These are phyloP conservation scores for Ochetophila trinervis DNA, from an alignment of 306 rosid genomes.

Conservation along the genomic window DNA sequence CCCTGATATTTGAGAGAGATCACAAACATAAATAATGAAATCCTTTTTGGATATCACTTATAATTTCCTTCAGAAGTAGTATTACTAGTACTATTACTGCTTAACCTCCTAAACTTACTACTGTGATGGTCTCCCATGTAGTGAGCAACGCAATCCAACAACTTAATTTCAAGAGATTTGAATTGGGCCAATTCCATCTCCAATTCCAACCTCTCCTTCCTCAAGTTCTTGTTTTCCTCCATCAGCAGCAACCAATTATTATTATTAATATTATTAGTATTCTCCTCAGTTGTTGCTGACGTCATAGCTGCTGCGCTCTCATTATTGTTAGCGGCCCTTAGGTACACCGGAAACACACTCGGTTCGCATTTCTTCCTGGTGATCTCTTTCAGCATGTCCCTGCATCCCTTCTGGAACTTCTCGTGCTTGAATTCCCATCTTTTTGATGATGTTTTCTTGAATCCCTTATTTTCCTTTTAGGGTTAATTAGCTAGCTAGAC, in stretches of 20 bases:
- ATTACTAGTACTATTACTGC: too few relatives aligned
- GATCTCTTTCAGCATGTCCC: slow-evolving; percentile 52
- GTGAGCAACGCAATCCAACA: slow-evolving; percentile 52
- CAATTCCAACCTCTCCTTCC: slow-evolving; percentile 57
- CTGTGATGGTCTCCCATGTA: slow-evolving; percentile 33
- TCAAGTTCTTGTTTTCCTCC: slow-evolving; percentile 67
- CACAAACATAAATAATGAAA: too few relatives aligned
- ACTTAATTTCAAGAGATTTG: slow-evolving; percentile 55
- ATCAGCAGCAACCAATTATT: slow-evolving; percentile 33
- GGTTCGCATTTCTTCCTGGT: slow-evolving; percentile 78
- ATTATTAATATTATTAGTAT: too few relatives aligned
- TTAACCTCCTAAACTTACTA: slow-evolving; percentile 30
- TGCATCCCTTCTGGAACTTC: slow-evolving; percentile 63
- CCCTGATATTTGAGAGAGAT: too few relatives aligned
- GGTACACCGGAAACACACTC: slow-evolving; percentile 69
- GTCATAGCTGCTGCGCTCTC: slow-evolving; percentile 15
- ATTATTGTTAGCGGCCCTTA: slow-evolving; percentile 40
- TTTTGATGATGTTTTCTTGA: slow-evolving; percentile 70
- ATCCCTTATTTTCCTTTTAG: slow-evolving; percentile 44
- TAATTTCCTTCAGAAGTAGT: too few relatives aligned
- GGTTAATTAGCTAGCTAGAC: too few relatives aligned
- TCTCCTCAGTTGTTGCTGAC: slow-evolving; percentile 25
- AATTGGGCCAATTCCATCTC: slow-evolving; percentile 64
- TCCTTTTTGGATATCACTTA: too few relatives aligned
- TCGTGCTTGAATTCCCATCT: slow-evolving; percentile 92